Base-by-base conservation (phyloP, 148 eudicot genomes). In the Cornus suecica region DNA sequence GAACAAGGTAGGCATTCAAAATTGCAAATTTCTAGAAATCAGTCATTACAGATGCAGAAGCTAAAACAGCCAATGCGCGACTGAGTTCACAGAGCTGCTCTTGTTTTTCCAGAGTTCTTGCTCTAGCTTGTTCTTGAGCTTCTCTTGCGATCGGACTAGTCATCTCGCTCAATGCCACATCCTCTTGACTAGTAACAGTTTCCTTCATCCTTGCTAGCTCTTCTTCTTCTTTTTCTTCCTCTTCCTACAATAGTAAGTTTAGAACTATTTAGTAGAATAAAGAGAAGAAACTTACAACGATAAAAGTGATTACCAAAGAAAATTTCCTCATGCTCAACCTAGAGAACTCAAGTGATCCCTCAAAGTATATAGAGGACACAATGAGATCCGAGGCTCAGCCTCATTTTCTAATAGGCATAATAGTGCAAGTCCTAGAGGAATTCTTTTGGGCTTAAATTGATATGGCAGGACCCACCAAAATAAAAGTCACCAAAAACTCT, bases 61-160 rank as follows among this genome's bases (percentile, higher is more conserved):
- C 97, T 78, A 92, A 81, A 82, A 94, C 92, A 83, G 97, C 93
- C 87, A 94, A 83, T 65, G 98, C 97, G 68, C 92, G 97, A 64
- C 98, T 94, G 72, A 94, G 87, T 83, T 90, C 88, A 81, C 93
- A 87, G 63, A 94, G 91, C 78, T 90, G 88, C 66, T 94, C 91
- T 69, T 85, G 86, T 78, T 89, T 90, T 68, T 92, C 95, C 31
- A 72, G 65, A 18, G 92, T 84, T 78, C 80, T 84, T 68, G 81
- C 84, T 87, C 84, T 85, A 63, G 90, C 98, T 78, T 51, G 85
- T 70, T 92, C 88, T 68, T 86, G 88, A 71, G 93, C 94, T 76
- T 94, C 97, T 75, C 70, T 84, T 20, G 85, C 92, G 28, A 90
- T 87, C 63, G 93, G 75, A 70, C 61, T 73, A 8, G 24, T 77